Evolutionary conservation across 78 protist species (phyloP).

Genomic region (Dictyostelium capitatum): DNA sequence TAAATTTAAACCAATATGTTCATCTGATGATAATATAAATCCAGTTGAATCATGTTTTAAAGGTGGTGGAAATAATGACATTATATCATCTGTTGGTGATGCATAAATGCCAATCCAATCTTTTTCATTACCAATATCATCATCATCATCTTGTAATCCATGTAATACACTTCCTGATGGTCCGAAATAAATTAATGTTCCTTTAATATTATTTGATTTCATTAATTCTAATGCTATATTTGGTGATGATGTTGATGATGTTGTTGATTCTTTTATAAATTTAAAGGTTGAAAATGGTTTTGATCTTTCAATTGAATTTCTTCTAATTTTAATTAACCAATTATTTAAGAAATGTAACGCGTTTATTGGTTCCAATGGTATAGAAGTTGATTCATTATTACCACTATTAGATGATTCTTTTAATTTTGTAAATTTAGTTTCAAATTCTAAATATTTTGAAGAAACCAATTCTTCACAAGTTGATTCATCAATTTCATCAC

Average conservation of each 20-base stretch:
- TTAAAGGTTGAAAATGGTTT: neutral
- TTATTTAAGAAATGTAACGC: constrained; percentile 17
- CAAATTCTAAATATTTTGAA: neutral
- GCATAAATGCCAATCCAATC: constrained; percentile 64
- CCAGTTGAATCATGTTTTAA: constrained; percentile 13
- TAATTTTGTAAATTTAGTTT: neutral
- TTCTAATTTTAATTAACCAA: constrained; percentile 23
- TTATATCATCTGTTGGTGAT: constrained; percentile 45
- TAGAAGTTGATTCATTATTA: neutral
- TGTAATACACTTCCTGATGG: constrained; percentile 36
- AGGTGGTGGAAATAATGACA: constrained; percentile 58
- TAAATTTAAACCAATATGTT: constrained; percentile 16
- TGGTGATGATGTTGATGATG: no score
- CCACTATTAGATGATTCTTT: neutral
- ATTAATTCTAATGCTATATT: neutral
- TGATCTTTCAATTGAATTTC: constrained; percentile 12
- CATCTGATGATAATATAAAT: neutral
- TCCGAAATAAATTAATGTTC: constrained; percentile 33
- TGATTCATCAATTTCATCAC: neutral
- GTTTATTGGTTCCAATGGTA: neutral
- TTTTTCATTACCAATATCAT: neutral
- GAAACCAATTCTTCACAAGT: neutral
- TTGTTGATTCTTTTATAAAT: neutral
- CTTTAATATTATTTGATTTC: constrained; percentile 9
- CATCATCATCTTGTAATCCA: neutral